These are phyloP conservation scores for Takakia lepidozioides DNA, from an alignment of 225 moss, liverwort and hornwort genomes.

Conservation along the genomic window DNA sequence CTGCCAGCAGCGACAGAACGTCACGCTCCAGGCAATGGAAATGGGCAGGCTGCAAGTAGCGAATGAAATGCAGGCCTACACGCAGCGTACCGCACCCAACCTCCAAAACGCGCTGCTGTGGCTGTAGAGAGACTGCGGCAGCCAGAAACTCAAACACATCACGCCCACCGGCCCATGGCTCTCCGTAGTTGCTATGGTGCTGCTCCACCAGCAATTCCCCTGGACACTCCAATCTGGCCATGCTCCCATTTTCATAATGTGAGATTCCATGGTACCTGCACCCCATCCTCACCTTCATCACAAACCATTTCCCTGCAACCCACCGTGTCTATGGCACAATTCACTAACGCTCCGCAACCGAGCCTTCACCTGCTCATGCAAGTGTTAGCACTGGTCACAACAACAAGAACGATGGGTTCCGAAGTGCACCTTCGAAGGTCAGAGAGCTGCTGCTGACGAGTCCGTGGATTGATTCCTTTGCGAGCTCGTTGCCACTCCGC, in stretches of 20 bases:
- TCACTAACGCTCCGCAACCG: too few relatives aligned
- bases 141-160: conserved; percentile 48
- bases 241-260: conserved; percentile 34
- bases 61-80: conserved; percentile 39
- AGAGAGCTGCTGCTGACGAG: conserved; percentile 40
- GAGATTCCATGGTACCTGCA: conserved; percentile 50
- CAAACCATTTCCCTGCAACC: not conserved
- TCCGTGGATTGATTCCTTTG: conserved; percentile 52
- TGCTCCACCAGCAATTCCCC: conserved; percentile 39
- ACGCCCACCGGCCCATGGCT: conserved; percentile 56
- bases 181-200: conserved; percentile 62
- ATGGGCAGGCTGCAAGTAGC: conserved; percentile 18
- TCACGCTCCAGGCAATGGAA: conserved; percentile 44
- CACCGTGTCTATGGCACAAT: too few relatives aligned
- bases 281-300: not conserved
- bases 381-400: not conserved
- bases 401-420: not conserved
- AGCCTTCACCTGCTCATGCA: too few relatives aligned
- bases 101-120: conserved; percentile 35
- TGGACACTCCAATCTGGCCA: conserved; percentile 17
- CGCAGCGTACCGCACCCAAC: conserved; percentile 47
- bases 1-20: conserved; percentile 28
- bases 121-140: conserved; percentile 14
- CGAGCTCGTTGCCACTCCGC: conserved; percentile 22
- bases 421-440: conserved; percentile 35